A percentile compares a stretch with the other conserved stretches of the same genome.
Evolutionary conservation across 2,329 filamentous ascomycete genomes (phyloP).

Genomic region (Botrytis fragariae): DNA sequence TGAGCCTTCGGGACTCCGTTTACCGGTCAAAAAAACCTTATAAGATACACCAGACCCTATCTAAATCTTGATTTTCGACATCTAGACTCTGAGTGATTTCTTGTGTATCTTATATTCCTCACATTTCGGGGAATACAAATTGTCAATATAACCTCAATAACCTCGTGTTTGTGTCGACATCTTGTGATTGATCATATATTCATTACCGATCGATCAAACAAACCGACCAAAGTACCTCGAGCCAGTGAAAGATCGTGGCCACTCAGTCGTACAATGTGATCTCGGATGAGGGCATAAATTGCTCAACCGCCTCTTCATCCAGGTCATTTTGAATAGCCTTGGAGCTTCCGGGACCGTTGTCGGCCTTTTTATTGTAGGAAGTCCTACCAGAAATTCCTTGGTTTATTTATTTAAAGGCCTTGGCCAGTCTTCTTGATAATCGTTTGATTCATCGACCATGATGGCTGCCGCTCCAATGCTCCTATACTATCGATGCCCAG

Average conservation of each 20-base stretch:
- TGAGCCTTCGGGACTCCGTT: neutral
- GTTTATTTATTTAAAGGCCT: neutral
- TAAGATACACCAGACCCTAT: neutral
- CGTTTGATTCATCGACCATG: slow-evolving; percentile 1
- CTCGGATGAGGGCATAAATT: slow-evolving; percentile 16
- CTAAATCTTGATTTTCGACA: neutral
- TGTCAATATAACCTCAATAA: slow-evolving; percentile 11
- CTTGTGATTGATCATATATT: slow-evolving; percentile 10
- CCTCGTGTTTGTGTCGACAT: neutral
- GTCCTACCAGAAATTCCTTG: neutral
- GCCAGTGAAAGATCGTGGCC: neutral
- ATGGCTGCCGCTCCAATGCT: slow-evolving; percentile 16
- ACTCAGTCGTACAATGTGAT: slow-evolving; percentile 19
- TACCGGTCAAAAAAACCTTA: neutral
- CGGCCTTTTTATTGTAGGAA: neutral
- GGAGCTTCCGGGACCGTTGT: neutral
- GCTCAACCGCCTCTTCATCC: neutral
- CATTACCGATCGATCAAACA: slow-evolving; percentile 6
- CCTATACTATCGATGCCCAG: slow-evolving; percentile 4
- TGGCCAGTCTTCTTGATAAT: neutral
- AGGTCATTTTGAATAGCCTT: neutral
- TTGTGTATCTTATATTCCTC: neutral
- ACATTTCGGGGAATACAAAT: slow-evolving; percentile 14
- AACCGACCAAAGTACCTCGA: neutral
- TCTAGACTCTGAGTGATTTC: neutral